Conservation (phyloP, 805 yeast genomes). For the Isabelozyma gotoi region DNA sequence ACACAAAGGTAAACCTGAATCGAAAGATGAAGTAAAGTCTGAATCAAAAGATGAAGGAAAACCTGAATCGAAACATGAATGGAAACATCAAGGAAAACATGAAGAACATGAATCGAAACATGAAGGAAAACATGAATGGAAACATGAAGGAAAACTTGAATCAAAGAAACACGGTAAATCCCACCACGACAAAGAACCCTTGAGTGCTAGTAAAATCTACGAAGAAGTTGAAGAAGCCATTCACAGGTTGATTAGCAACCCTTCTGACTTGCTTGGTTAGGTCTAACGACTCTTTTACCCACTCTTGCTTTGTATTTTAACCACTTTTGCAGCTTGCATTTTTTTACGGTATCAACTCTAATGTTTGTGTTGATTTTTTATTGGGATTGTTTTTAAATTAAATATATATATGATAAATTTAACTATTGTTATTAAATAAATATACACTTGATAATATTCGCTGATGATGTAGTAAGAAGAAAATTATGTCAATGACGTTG, state of each 20-base stretch:
- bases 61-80: neutral
- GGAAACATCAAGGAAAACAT: neutral
- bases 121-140: slow-evolving; percentile 1
- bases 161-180: slow-evolving; percentile 1
- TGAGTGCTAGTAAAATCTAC: neutral
- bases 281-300: neutral
- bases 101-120: neutral
- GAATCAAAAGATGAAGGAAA: neutral
- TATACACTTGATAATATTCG: no score
- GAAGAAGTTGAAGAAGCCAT: neutral
- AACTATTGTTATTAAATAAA: no score
- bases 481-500: no score
- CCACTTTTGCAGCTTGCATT: neutral
- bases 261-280: neutral
- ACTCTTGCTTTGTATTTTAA: neutral
- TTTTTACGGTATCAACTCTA: no score
- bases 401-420: no score
- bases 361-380: no score
- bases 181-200: neutral
- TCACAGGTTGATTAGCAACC: neutral
- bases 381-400: no score
- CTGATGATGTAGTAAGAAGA: no score
- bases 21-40: neutral
- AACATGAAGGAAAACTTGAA: neutral
- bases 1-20: neutral